Evolutionary conservation across 345 rosid species (phyloP).

Genomic region (Aquilaria malaccensis): DNA sequence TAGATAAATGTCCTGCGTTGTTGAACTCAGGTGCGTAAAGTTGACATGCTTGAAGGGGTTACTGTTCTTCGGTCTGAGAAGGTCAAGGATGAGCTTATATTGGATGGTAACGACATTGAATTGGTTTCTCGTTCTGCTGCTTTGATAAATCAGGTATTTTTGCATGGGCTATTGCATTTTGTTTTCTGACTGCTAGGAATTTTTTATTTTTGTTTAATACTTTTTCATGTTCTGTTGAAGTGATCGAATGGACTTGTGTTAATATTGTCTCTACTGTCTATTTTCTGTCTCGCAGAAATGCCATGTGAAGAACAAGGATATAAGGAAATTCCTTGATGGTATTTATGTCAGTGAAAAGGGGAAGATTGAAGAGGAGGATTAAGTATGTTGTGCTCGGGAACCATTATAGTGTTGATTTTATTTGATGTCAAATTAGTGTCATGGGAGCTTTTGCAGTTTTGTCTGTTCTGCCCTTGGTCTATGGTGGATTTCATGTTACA

Average conservation of each 20-base stretch:
- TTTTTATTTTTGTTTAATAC: background rate
- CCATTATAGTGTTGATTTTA: background rate
- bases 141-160: conserved; percentile 46
- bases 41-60: conserved; percentile 59
- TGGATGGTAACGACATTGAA: conserved; percentile 60
- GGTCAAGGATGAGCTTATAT: conserved; percentile 53
- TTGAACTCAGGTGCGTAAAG: conserved; percentile 42
- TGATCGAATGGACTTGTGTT: background rate
- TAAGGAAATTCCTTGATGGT: conserved; percentile 60
- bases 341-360: conserved; percentile 58
- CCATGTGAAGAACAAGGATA: conserved; percentile 63
- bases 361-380: conserved; percentile 36
- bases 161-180: background rate
- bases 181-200: background rate
- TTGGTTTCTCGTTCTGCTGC: conserved; percentile 58
- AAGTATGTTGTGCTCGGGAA: conserved; percentile 5
- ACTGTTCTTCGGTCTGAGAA: conserved; percentile 48
- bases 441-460: background rate
- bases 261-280: background rate
- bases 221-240: background rate
- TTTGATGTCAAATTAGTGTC: background rate
- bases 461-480: background rate
- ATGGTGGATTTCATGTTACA: conserved; percentile 4
- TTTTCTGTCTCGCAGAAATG: conserved; percentile 42
- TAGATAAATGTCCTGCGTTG: background rate